A percentile compares a stretch with the other conserved stretches of the same genome.
phyloP scores from a whole-genome alignment of 768 basidiomycete genomes.

The Phylloporus sp. region DNA sequence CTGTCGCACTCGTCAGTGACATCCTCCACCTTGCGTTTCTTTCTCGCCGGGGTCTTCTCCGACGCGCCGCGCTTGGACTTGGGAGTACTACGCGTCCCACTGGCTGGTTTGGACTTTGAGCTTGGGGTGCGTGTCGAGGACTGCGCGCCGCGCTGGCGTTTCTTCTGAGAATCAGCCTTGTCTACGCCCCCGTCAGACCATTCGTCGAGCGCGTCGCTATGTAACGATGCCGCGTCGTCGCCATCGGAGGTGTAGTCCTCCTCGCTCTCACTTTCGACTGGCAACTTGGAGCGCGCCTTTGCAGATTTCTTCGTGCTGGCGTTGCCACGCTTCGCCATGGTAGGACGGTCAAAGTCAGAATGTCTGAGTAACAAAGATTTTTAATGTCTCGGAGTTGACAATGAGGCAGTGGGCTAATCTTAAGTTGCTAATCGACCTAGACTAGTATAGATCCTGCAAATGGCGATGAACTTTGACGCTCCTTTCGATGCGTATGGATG shows the following conservation, averaged over 20 bases:
- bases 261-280: conserved; percentile 9
- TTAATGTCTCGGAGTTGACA: too few species aligned
- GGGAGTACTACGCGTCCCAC: neutral
- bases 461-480: too few species aligned
- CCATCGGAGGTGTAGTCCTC: conserved; percentile 6
- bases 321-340: conserved; percentile 17
- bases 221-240: conserved; percentile 21
- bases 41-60: conserved; percentile 15
- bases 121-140: conserved; percentile 28
- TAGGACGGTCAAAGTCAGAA: neutral
- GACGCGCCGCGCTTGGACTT: conserved; percentile 25
- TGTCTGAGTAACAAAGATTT: too few species aligned
- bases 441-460: too few species aligned
- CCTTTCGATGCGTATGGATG: too few species aligned
- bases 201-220: conserved; percentile 48
- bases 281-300: conserved; percentile 2
- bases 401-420: too few species aligned
- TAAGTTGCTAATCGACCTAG: too few species aligned
- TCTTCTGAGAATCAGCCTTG: conserved; percentile 9
- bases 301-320: conserved; percentile 4
- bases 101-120: conserved; percentile 2
- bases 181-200: conserved; percentile 26
- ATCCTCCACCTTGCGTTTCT: conserved; percentile 24
- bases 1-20: conserved; percentile 30
- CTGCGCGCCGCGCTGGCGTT: conserved; percentile 21